Evolutionary conservation across 495 filamentous ascomycete genomes (phyloP).

Genomic region (Glutinoglossum americanum): DNA sequence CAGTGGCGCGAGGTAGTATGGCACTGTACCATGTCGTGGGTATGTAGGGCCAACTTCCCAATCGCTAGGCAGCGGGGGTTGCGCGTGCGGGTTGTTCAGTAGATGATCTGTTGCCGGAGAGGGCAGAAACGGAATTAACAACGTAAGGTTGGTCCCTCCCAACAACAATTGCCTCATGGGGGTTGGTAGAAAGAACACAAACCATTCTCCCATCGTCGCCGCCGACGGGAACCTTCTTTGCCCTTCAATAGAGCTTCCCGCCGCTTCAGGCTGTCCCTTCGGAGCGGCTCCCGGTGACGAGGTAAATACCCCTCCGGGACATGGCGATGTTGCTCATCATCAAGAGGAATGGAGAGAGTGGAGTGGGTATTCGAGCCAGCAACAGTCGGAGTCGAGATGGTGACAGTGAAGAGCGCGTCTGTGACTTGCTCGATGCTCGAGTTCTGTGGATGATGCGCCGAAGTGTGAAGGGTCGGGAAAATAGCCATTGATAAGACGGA

Average conservation of each 20-base stretch:
- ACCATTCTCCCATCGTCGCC: conserved; percentile 95
- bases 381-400: not conserved
- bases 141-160: not conserved
- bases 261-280: conserved; percentile 38
- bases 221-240: conserved; percentile 72
- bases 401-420: not conserved
- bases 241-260: conserved; percentile 74
- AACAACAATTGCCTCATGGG: not conserved
- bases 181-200: conserved; percentile 10
- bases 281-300: conserved; percentile 15
- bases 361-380: not conserved
- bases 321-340: conserved; percentile 9
- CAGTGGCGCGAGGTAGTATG: conserved; percentile 71
- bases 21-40: conserved; percentile 45
- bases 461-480: not conserved
- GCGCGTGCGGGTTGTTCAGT: conserved; percentile 63
- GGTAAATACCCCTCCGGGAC: not conserved
- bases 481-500: not conserved
- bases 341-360: conserved; percentile 20
- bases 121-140: not conserved
- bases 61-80: conserved; percentile 60
- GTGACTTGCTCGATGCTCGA: not conserved
- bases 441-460: not conserved
- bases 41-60: conserved; percentile 65
- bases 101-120: conserved; percentile 42